These are phyloP conservation scores for Penicillium desertorum DNA, from an alignment of 495 filamentous ascomycete species.

Conservation along the genomic window DNA sequence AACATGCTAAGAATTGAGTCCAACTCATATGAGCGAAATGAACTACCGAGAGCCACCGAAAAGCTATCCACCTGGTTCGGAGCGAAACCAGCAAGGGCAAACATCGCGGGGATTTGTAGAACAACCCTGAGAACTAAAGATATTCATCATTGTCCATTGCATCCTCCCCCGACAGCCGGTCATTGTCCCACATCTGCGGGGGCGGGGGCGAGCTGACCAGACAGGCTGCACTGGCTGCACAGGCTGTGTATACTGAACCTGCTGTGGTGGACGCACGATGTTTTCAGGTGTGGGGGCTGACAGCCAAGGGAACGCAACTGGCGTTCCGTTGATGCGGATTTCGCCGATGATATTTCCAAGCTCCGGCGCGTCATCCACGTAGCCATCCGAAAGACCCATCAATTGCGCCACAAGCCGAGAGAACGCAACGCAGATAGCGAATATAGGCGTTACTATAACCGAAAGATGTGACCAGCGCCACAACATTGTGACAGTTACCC, in stretches of 20 bases:
- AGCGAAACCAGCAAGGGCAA: background rate
- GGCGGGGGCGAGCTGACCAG: conserved; percentile 21
- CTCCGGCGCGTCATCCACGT: conserved; percentile 37
- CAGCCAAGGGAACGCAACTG: conserved; percentile 29
- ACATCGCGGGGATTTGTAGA: conserved; percentile 1
- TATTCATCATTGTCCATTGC: conserved; percentile 40
- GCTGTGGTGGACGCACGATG: conserved; percentile 8
- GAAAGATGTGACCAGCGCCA: conserved; percentile 47
- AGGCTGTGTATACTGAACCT: background rate
- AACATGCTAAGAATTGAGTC: too few species aligned
- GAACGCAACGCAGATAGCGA: conserved; percentile 35
- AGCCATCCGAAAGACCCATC: conserved; percentile 46
- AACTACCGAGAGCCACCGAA: background rate
- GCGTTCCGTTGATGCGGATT: conserved; percentile 38
- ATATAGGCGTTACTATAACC: conserved; percentile 31
- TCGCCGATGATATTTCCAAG: conserved; percentile 33
- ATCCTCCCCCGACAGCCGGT: conserved; percentile 19
- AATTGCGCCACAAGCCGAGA: conserved; percentile 37
- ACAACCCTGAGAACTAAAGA: conserved; percentile 22
- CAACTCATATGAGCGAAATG: too few species aligned
- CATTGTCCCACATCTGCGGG: conserved; percentile 16
- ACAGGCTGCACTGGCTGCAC: conserved; percentile 11
- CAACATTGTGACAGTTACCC: conserved; percentile 47
- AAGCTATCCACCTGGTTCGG: background rate
- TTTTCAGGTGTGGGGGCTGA: conserved; percentile 15